Percentiles rank a stretch among this genome's conserved stretches.
Conservation (phyloP, 495 filamentous ascomycete species). For the Penicillium alfredii region DNA sequence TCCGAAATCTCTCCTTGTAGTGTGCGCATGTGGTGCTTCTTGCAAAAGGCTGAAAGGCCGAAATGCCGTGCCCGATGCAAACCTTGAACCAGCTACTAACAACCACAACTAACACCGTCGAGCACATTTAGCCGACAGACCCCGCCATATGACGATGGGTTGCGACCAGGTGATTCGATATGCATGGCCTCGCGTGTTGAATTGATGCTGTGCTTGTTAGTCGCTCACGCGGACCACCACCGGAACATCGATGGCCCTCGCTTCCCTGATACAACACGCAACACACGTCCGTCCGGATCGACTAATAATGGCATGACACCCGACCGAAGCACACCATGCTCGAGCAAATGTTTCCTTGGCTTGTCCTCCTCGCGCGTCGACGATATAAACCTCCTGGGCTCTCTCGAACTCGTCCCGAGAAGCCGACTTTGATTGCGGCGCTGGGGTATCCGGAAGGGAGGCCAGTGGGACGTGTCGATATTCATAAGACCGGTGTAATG, state of each 20-base stretch:
- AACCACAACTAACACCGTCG: no score
- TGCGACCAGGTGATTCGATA: no score
- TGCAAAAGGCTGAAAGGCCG: no score
- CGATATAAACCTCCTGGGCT: slow-evolving; percentile 44
- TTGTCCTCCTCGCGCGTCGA: slow-evolving; percentile 45
- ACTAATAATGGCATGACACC: slow-evolving; percentile 63
- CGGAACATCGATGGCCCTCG: slow-evolving; percentile 57
- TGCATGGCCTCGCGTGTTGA: no score
- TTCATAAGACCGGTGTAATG: slow-evolving; percentile 55
- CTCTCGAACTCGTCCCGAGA: no score
- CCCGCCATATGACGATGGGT: no score
- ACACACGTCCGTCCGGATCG: slow-evolving; percentile 58
- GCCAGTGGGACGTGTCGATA: slow-evolving; percentile 52
- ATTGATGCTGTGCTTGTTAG: slow-evolving; percentile 6
- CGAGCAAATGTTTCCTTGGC: slow-evolving; percentile 60
- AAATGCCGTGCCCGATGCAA: no score
- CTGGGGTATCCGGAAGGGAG: slow-evolving; percentile 35
- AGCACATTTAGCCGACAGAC: no score
- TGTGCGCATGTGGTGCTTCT: no score
- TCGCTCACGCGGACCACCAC: slow-evolving; percentile 57
- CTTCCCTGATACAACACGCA: slow-evolving; percentile 64
- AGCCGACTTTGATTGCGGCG: no score
- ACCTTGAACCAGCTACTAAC: no score
- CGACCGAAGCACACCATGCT: slow-evolving; percentile 63
- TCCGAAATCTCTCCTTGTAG: no score